Conservation (phyloP, 495 filamentous ascomycete species). For the Cercophora samala region DNA sequence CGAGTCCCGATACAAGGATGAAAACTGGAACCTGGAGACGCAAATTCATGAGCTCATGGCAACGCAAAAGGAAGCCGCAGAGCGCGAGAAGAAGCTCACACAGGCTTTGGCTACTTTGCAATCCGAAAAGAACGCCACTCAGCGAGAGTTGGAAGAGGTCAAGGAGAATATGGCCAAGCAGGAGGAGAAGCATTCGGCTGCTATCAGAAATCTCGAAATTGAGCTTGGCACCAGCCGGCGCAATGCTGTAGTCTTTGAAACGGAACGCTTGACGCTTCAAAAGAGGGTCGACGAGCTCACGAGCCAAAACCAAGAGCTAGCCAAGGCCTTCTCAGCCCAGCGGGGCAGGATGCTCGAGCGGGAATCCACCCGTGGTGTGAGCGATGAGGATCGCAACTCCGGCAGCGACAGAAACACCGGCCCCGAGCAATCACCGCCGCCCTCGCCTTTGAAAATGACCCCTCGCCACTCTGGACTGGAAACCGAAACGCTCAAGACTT, state of each 20-base stretch:
- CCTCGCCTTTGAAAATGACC: conserved; percentile 84
- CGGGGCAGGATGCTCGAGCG: conserved; percentile 65
- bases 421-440: conserved; percentile 85
- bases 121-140: conserved; percentile 69
- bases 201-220: conserved; percentile 80
- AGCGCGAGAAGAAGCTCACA: conserved; percentile 75
- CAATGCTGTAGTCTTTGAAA: conserved; percentile 67
- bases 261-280: conserved; percentile 69
- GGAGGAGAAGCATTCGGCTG: conserved; percentile 68
- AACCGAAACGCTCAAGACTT: conserved; percentile 90
- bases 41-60: conserved; percentile 77
- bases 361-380: conserved; percentile 54
- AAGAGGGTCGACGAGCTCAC: conserved; percentile 81
- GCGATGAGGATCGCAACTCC: conserved; percentile 61
- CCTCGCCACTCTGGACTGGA: conserved; percentile 87
- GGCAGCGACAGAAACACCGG: conserved; percentile 62
- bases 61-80: conserved; percentile 63
- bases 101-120: conserved; percentile 63
- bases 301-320: conserved; percentile 83
- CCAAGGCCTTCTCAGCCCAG: conserved; percentile 65
- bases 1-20: conserved; percentile 92
- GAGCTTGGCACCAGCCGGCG: conserved; percentile 78
- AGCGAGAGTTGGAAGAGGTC: conserved; percentile 85
- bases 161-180: conserved; percentile 73
- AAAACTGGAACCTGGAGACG: conserved; percentile 95